Evolutionary conservation across 257 asterid genomes (phyloP).

Genomic region (Echites panduratus): DNA sequence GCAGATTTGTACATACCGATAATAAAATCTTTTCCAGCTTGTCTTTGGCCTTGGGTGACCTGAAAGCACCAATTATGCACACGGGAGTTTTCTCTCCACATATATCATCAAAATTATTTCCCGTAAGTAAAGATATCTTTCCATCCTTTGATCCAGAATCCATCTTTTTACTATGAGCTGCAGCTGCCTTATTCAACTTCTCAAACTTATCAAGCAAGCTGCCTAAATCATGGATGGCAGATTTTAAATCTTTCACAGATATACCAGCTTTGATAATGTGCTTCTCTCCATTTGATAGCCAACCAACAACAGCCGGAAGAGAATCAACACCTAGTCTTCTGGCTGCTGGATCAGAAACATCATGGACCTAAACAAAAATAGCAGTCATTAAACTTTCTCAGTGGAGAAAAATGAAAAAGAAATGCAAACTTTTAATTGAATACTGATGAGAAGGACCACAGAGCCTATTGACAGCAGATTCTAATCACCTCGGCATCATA

Average conservation of each 20-base stretch:
- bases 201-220: constrained; percentile 65
- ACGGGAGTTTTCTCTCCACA: constrained; percentile 70
- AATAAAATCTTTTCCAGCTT: constrained; percentile 54
- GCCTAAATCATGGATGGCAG: constrained; percentile 70
- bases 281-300: constrained; percentile 81
- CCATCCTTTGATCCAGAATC: constrained; percentile 35
- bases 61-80: constrained; percentile 77
- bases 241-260: constrained; percentile 65
- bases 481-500: constrained; percentile 68
- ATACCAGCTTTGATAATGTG: constrained; percentile 60
- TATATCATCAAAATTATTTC: constrained; percentile 53
- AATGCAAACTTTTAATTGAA: neutral
- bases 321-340: constrained; percentile 55
- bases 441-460: neutral
- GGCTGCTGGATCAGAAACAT: constrained; percentile 50
- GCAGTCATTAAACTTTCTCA: neutral
- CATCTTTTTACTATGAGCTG: constrained; percentile 31
- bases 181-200: constrained; percentile 54
- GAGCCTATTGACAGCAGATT: neutral
- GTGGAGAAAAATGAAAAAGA: neutral
- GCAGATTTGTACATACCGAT: constrained; percentile 43
- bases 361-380: constrained; percentile 47
- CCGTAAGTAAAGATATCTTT: constrained; percentile 49
- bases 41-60: constrained; percentile 53
- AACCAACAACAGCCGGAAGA: constrained; percentile 83